These are phyloP conservation scores for Blastobotrys aristatus DNA, from an alignment of 1,139 yeast species.

Conservation along the genomic window DNA sequence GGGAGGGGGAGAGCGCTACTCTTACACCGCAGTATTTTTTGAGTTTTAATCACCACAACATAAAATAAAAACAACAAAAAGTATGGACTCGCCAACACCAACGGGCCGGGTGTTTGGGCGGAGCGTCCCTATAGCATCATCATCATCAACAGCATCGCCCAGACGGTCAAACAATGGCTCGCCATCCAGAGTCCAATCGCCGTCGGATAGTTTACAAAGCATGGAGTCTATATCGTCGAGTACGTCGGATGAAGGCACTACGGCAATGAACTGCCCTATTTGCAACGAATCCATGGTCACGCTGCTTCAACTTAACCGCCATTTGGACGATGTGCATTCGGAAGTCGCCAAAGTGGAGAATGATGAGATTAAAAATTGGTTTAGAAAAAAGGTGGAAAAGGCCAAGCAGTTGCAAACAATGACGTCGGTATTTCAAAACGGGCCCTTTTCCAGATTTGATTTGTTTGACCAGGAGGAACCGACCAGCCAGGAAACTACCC, in stretches of 20 bases:
- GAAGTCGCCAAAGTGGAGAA: constrained; percentile 32
- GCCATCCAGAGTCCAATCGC: constrained; percentile 6
- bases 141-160: not conserved
- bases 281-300: constrained; percentile 59
- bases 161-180: not conserved
- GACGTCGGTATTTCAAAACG: constrained; percentile 29
- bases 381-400: constrained; percentile 30
- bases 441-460: constrained; percentile 34
- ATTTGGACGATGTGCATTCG: constrained; percentile 65
- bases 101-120: constrained; percentile 5
- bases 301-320: constrained; percentile 57
- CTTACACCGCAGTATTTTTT: too few relatives aligned
- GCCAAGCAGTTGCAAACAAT: constrained; percentile 30
- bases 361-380: constrained; percentile 41
- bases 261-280: constrained; percentile 54
- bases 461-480: constrained; percentile 29
- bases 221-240: constrained; percentile 5
- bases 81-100: not conserved
- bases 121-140: not conserved
- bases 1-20: too few relatives aligned
- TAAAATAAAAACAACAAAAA: not conserved
- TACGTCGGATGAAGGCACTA: constrained; percentile 10
- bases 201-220: constrained; percentile 3
- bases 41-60: too few relatives aligned
- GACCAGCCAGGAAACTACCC: constrained; percentile 7